Percentiles rank a stretch among this genome's conserved stretches.
Evolutionary conservation across 169 alveolate species (phyloP).

Genomic region (Plasmodium gallinaceum): DNA sequence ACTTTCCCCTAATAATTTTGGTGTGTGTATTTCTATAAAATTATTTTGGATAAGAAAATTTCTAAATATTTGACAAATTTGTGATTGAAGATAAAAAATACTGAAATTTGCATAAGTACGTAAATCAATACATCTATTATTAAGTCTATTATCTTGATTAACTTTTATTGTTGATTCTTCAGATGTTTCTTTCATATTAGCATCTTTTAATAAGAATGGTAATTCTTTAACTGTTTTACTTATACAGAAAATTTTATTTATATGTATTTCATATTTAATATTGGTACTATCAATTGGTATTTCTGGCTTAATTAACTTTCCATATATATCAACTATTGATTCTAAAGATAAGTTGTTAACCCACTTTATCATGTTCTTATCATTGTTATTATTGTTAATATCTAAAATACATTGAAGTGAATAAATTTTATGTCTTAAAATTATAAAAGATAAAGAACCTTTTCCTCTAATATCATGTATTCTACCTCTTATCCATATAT

Average conservation of each 20-base stretch:
- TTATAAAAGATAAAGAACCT: conserved; percentile 87
- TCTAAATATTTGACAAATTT: conserved; percentile 94
- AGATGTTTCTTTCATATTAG: conserved; percentile 90
- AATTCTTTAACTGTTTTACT: conserved; percentile 88
- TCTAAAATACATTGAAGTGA: conserved; percentile 88
- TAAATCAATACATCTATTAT: conserved; percentile 97
- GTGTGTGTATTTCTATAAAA: conserved; percentile 99
- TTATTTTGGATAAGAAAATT: conserved; percentile 90
- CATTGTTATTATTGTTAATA: conserved; percentile 79
- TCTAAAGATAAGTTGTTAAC: conserved; percentile 88
- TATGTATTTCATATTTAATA: conserved; percentile 92
- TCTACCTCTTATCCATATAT: conserved; percentile 89
- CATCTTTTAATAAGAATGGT: conserved; percentile 98
- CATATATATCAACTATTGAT: conserved; percentile 95
- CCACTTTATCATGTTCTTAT: conserved; percentile 92
- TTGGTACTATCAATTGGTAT: conserved; percentile 93
- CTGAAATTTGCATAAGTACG: conserved; percentile 96
- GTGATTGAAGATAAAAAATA: conserved; percentile 94
- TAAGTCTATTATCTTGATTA: conserved; percentile 96
- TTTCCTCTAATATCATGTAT: conserved; percentile 88
- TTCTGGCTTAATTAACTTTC: conserved; percentile 92
- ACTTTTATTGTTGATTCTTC: conserved; percentile 93
- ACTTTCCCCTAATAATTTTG: conserved; percentile 99
- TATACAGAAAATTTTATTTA: conserved; percentile 90
- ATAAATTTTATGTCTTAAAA: conserved; percentile 85